A percentile compares a stretch with the other conserved stretches of the same genome.
phyloP scores from a whole-genome alignment of 768 basidiomycete genomes.

The Leccinum imitatum region DNA sequence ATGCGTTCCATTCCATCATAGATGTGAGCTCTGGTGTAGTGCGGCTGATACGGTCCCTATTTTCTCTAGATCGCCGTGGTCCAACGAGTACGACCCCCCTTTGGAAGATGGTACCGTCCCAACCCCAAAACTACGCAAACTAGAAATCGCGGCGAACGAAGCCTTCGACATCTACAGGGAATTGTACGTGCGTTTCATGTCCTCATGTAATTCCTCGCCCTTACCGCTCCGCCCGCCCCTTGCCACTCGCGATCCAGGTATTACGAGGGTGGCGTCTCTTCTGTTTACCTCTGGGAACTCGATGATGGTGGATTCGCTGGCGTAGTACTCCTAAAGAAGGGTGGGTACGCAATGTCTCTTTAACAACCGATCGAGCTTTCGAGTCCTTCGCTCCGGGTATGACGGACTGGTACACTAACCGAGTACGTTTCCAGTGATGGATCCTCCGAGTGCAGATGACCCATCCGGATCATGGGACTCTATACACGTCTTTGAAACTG shows the following conservation, averaged over 20 bases:
- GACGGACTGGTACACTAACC: slow-evolving; percentile 3
- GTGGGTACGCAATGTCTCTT: slow-evolving; percentile 41
- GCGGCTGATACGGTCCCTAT: slow-evolving; percentile 12
- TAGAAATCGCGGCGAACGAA: slow-evolving; percentile 92
- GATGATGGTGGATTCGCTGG: slow-evolving; percentile 97
- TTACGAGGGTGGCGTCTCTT: slow-evolving; percentile 97
- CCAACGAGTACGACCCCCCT: slow-evolving; percentile 92
- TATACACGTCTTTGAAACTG: slow-evolving; percentile 94
- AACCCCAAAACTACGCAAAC: slow-evolving; percentile 77
- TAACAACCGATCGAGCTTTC: slow-evolving; percentile 1
- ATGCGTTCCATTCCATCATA: not conserved
- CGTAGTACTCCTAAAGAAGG: slow-evolving; percentile 93
- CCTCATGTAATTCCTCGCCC: not conserved
- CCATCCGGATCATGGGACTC: slow-evolving; percentile 95
- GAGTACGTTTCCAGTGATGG: slow-evolving; percentile 51
- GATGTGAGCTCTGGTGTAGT: not conserved
- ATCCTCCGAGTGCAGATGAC: slow-evolving; percentile 51
- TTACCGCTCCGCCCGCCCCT: not conserved
- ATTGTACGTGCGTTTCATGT: slow-evolving; percentile 56
- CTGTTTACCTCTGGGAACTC: slow-evolving; percentile 97
- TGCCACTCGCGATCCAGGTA: slow-evolving; percentile 52
- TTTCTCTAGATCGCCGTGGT: slow-evolving; percentile 87
- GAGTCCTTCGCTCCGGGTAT: slow-evolving; percentile 2
- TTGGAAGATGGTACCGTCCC: slow-evolving; percentile 88
- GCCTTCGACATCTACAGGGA: slow-evolving; percentile 98